Evolutionary conservation across 1,139 yeast species (phyloP).

Genomic region (Wickerhamomyces sp.): DNA sequence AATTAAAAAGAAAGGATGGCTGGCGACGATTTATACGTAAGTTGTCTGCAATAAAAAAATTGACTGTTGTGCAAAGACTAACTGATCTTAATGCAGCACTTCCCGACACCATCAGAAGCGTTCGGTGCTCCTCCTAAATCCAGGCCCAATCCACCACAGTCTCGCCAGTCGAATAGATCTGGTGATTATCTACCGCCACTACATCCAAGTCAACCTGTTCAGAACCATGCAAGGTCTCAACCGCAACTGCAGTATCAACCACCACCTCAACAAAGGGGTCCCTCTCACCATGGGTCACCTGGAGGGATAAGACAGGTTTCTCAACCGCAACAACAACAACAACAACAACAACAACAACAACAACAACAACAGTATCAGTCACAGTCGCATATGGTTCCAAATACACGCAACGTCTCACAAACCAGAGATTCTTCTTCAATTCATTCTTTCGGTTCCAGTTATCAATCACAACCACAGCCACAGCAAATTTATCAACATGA

Average conservation of each 20-base stretch:
- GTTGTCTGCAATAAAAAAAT: constrained; percentile 1
- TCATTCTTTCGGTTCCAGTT: too few species aligned
- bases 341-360: constrained; percentile 9
- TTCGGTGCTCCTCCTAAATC: constrained; percentile 18
- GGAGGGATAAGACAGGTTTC: background rate
- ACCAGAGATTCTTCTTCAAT: too few species aligned
- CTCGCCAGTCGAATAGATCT: constrained; percentile 4
- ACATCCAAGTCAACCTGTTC: constrained; percentile 5
- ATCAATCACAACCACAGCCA: too few species aligned
- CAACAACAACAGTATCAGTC: constrained; percentile 11
- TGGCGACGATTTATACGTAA: constrained; percentile 21
- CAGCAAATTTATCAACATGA: too few species aligned
- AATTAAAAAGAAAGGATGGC: too few species aligned
- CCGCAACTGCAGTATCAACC: constrained; percentile 4
- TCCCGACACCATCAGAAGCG: constrained; percentile 28
- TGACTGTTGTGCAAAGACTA: too few species aligned
- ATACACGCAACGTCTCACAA: too few species aligned
- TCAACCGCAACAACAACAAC: constrained; percentile 2
- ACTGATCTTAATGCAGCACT: constrained; percentile 14
- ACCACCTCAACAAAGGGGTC: constrained; percentile 2
- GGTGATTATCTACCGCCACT: constrained; percentile 3
- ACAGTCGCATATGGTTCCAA: too few species aligned
- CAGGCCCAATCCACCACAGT: constrained; percentile 5
- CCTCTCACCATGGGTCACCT: background rate
- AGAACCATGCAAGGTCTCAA: background rate